Evolutionary conservation across 805 yeast genomes (phyloP), one percentile per base, ranked within the genome.

Genomic region (Lipomyces chichibuensis): DNA sequence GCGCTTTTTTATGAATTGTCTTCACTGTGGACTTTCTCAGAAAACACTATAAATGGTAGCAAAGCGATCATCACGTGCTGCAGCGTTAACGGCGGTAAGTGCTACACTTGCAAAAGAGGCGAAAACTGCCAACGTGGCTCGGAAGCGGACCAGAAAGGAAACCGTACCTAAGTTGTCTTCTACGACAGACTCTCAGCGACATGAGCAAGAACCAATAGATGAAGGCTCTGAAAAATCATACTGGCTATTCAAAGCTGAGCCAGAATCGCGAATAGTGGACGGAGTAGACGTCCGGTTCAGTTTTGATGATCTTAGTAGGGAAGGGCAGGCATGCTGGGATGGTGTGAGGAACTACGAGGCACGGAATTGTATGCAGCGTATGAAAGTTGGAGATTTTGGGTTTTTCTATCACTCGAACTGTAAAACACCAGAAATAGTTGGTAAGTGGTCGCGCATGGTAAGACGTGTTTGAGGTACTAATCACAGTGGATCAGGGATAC

Each of bases 311-410:
- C 75, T 85, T 13, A 73, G 79, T 20, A 55, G 20, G 33, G 63
- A 58, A 25, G 81, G 78, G 8, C 77, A 74, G 4, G 67, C 67
- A 1, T 84, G 83, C 61, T 85, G 88, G 88, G 85, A 84, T 68
- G 88, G 89, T 0, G 88, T 85, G 11, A 77, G 89, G 57, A 85
- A 85, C 72, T 81, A 81, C 67, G 88, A 85, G 75, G 88, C 88
- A 0, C 77, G 83, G 66, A 86, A 85, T 69, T 80, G 81, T 66
- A 79, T 85, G 81, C 71, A 80, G 23, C 76, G 77, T 51, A 86
- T 86, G 88, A 67, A 75, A 23, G 70, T 71, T 53, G 84, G 81
- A 17, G 88, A 85, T 65, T 62, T 80, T 8, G 81, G 83, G 32
- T 77, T 85, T 7, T 85, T 86, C 66, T 85, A 85, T 67, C 87